Base-by-base conservation (phyloP, 2,329 filamentous ascomycete genomes). In the Diplodia intermedia region DNA sequence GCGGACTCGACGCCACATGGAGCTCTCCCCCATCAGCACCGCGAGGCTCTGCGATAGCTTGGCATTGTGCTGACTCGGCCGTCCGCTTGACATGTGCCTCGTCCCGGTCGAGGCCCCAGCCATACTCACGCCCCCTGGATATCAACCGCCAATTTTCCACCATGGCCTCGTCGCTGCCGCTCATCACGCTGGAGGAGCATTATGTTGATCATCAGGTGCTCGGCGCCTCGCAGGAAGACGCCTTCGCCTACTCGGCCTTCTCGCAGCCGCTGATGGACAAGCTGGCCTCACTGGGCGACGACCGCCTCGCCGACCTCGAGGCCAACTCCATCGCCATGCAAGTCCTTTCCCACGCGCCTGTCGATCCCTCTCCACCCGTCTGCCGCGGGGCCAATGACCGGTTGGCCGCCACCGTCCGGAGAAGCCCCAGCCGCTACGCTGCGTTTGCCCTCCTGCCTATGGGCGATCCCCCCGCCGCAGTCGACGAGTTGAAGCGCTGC, bases 361-460 rank as follows among this genome's bases (percentile, higher is more conserved):
- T 67, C 43, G 55, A 67, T 67, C 65, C 65, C 31, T 57, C 65
- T 60, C 65, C 65, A 29, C 53, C 36, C 23, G 55, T 60, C 43
- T 67, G 53, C 33, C 53, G 54, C 26, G 65, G 53, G 23, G 65
- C 47, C 53, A 67, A 67, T 67, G 65, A 67, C 65, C 65, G 65
- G 11, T 47, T 67, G 54, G 65, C 65, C 65, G 54, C 65, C 5
- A 52, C 55, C 43, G 23, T 57, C 53, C 53, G 55, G 33, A 56
- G 54, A 36, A 54, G 60, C 47, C 76, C 77, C 1, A 76, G 73
- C 18, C 81, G 80, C 40, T 78, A 83, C 33, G 78, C 78, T 50
- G 81, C 79, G 12, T 83, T 84, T 72, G 82, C 81, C 50, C 49
- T 75, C 18, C 65, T 78, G 23, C 76, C 75, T 3, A 77, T 78